phyloP scores from a whole-genome alignment of 139 green algal species.

The Chlamydomonas sp. region DNA sequence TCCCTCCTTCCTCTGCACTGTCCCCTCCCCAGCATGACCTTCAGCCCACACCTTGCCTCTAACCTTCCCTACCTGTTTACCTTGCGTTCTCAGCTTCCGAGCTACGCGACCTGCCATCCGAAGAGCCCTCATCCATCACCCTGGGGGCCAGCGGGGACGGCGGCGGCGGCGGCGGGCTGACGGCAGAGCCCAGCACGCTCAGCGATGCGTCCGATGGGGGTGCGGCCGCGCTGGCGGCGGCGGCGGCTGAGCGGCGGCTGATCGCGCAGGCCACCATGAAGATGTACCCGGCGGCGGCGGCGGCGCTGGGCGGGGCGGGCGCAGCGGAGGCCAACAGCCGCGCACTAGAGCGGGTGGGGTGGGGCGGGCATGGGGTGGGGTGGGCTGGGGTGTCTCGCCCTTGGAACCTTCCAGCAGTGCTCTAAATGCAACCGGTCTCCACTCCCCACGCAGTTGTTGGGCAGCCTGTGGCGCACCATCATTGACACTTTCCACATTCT shows the following conservation, averaged over 20 bases:
- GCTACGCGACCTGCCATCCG: no score
- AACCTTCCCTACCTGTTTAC: no score
- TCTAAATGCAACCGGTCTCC: neutral
- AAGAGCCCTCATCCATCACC: no score
- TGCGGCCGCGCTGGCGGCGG: neutral
- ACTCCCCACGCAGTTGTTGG: neutral
- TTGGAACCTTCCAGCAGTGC: no score
- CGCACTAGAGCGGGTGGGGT: neutral
- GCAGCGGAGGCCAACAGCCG: no score
- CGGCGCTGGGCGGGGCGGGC: neutral
- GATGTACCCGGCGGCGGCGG: neutral
- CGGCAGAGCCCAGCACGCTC: neutral
- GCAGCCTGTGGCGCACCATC: constrained; percentile 6
- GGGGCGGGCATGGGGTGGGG: neutral
- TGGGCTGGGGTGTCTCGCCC: neutral
- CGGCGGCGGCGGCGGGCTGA: neutral
- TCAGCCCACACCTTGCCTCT: no score
- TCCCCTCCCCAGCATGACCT: no score
- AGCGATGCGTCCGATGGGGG: no score
- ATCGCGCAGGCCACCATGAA: neutral
- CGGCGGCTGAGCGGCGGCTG: neutral
- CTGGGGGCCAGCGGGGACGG: neutral
- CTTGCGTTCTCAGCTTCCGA: no score
- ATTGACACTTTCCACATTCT: constrained; percentile 18
- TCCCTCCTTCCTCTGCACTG: no score